These are phyloP conservation scores for Taiozyma onychis DNA, from an alignment of 1,139 yeast species.

Conservation along the genomic window DNA sequence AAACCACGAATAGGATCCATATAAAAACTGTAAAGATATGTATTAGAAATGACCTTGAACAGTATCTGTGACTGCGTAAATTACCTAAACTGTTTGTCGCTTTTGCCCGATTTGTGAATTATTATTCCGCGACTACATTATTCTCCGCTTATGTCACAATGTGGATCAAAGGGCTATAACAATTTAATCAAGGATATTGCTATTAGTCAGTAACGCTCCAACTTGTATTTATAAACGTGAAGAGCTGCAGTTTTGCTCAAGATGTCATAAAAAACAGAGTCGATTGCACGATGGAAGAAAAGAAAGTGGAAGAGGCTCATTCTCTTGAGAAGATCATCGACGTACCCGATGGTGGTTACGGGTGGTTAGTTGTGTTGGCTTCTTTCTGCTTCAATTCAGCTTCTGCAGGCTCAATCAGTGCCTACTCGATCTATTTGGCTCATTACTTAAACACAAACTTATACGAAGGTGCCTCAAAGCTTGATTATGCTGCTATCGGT, in stretches of 20 bases:
- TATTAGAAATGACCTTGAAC: neutral
- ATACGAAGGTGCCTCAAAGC: constrained; percentile 46
- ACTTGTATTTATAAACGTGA: too few species aligned
- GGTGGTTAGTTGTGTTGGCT: constrained; percentile 58
- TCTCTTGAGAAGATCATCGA: constrained; percentile 5
- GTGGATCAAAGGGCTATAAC: too few species aligned
- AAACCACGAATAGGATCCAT: neutral
- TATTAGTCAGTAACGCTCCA: neutral
- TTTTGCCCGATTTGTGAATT: too few species aligned
- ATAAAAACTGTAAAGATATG: neutral
- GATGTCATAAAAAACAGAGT: too few species aligned
- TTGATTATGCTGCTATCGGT: constrained; percentile 60
- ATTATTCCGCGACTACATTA: too few species aligned
- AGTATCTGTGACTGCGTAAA: neutral
- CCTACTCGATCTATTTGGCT: constrained; percentile 50
- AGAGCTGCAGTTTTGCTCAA: neutral
- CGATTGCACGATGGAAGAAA: neutral
- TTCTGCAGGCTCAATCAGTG: constrained; percentile 64
- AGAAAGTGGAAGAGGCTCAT: neutral
- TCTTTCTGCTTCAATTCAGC: constrained; percentile 43
- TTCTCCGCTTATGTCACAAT: neutral
- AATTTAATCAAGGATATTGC: neutral
- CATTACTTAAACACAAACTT: constrained; percentile 40
- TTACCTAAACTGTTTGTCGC: too few species aligned
- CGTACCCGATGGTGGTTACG: constrained; percentile 30